These are phyloP conservation scores for Pelargonium exstipulatum DNA, from an alignment of 441 rosid genomes.

Conservation along the genomic window DNA sequence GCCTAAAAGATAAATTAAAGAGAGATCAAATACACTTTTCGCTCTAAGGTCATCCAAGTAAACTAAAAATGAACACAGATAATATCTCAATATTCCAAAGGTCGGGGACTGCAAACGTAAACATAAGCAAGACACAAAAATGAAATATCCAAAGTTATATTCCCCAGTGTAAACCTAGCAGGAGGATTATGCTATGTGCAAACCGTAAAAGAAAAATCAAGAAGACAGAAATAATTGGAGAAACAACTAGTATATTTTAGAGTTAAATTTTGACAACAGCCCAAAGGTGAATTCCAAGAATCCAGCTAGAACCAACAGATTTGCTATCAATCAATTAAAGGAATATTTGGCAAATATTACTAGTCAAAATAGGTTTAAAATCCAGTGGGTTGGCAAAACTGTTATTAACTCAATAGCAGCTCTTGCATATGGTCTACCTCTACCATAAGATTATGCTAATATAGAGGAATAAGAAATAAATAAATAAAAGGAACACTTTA, in stretches of 20 bases:
- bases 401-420: background rate
- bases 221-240: slow-evolving; percentile 8
- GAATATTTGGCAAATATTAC: background rate
- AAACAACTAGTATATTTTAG: background rate
- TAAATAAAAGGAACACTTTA: too few relatives aligned
- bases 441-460: background rate
- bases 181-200: background rate
- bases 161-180: background rate
- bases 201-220: background rate
- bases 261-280: too few relatives aligned
- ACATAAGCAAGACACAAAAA: background rate
- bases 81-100: slow-evolving; percentile 18
- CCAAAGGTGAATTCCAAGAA: background rate
- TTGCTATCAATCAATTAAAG: background rate
- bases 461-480: background rate
- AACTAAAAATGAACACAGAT: slow-evolving; percentile 3
- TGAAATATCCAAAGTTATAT: background rate
- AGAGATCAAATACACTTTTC: slow-evolving; percentile 5
- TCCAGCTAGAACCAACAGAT: background rate
- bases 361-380: background rate
- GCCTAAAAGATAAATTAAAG: slow-evolving; percentile 33
- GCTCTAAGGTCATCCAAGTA: slow-evolving; percentile 14
- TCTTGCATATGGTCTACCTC: background rate
- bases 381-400: background rate
- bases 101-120: slow-evolving; percentile 10